These are phyloP conservation scores for Glutinoglossum americanum DNA, from an alignment of 495 filamentous ascomycete genomes.

Conservation along the genomic window DNA sequence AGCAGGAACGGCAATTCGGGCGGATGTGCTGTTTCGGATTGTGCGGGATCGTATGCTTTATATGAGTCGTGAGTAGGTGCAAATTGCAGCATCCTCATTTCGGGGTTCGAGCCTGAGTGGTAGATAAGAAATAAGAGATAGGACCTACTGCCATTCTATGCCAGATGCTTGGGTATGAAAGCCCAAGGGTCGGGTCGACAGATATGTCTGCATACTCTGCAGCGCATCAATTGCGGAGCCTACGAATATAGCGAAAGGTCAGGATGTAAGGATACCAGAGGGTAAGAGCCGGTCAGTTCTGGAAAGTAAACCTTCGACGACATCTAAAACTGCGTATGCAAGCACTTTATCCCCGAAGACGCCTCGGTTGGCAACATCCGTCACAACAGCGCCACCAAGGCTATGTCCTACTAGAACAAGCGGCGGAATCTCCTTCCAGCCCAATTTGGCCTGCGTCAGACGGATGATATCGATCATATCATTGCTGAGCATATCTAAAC, in stretches of 20 bases:
- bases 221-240: conserved; percentile 76
- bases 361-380: conserved; percentile 49
- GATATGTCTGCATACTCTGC: conserved; percentile 79
- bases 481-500: conserved; percentile 41
- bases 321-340: conserved; percentile 81
- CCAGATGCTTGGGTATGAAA: conserved; percentile 57
- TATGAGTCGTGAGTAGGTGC: neutral
- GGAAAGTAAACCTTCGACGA: conserved; percentile 52
- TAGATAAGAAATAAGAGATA: neutral
- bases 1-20: conserved; percentile 69
- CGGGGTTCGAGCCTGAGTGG: neutral
- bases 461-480: conserved; percentile 53
- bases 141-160: conserved; percentile 75
- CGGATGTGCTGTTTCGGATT: conserved; percentile 60
- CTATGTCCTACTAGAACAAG: conserved; percentile 83
- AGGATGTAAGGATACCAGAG: neutral
- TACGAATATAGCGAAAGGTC: conserved; percentile 4
- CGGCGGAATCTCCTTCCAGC: conserved; percentile 51
- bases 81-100: neutral
- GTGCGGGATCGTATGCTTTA: conserved; percentile 58
- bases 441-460: conserved; percentile 38
- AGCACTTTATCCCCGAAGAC: conserved; percentile 44
- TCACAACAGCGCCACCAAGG: conserved; percentile 85
- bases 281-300: neutral
- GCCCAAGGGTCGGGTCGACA: conserved; percentile 57